Evolutionary conservation across 805 yeast species (phyloP).

Genomic region (Debaryomyces prosopidis): DNA sequence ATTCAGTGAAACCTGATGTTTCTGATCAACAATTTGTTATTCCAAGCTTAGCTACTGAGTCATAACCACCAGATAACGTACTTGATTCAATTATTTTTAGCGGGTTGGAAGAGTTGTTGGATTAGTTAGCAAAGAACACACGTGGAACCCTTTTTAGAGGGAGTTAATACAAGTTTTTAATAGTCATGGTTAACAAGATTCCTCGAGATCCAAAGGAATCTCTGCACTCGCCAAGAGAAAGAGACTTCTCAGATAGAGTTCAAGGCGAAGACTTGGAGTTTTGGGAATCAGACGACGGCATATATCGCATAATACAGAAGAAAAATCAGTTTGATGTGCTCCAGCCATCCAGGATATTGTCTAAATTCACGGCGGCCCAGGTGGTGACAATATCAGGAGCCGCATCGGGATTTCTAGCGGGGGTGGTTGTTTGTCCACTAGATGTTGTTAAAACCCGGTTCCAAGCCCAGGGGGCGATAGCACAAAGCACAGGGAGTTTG

Average conservation of each 20-base stretch:
- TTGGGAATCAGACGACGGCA: constrained; percentile 18
- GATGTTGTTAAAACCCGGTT: constrained; percentile 94
- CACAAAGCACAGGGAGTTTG: constrained; percentile 10
- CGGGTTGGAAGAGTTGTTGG: not conserved
- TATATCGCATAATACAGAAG: constrained; percentile 22
- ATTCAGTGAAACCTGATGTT: no score
- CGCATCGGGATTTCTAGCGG: constrained; percentile 88
- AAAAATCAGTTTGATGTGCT: constrained; percentile 16
- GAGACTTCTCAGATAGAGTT: constrained; percentile 31
- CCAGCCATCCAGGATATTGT: constrained; percentile 19
- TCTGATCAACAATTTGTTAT: no score
- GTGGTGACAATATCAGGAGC: constrained; percentile 88
- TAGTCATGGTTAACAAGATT: no score
- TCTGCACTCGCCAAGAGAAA: not conserved
- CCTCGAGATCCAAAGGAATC: not conserved
- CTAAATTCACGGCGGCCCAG: constrained; percentile 44
- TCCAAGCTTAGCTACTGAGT: no score
- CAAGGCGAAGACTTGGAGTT: constrained; percentile 41
- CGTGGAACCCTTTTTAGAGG: not conserved
- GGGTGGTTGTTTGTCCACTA: constrained; percentile 87
- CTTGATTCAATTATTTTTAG: not conserved
- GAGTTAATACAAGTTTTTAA: not conserved
- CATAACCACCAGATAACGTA: no score
- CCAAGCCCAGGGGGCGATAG: constrained; percentile 79
- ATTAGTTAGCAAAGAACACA: not conserved